Conservation (phyloP, 768 basidiomycete genomes). For the Russula sp. region DNA sequence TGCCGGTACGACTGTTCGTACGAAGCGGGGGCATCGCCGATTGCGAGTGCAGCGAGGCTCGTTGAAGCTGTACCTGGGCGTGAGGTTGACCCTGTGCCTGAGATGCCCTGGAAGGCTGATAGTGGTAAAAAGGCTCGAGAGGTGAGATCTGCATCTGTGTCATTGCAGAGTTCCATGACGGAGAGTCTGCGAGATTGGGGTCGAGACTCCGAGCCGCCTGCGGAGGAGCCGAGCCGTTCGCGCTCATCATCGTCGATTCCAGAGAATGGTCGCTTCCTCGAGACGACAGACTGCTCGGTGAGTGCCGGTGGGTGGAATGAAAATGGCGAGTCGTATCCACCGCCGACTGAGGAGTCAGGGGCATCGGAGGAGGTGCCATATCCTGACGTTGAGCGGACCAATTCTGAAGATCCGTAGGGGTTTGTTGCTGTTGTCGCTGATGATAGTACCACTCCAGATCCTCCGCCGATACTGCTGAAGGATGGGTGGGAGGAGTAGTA, state of each 20-base stretch:
- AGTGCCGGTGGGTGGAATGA: conserved; percentile 65
- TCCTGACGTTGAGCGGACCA: conserved; percentile 26
- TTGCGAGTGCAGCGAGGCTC: conserved; percentile 31
- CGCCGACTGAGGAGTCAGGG: conserved; percentile 27
- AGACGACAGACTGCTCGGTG: conserved; percentile 34
- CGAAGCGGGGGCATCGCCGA: conserved; percentile 39
- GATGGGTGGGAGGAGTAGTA: conserved; percentile 43
- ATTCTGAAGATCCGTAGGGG: conserved; percentile 33
- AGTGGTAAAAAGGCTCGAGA: conserved; percentile 42
- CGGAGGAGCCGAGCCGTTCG: conserved; percentile 33
- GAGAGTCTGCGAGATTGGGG: conserved; percentile 74
- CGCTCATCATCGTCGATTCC: conserved; percentile 48
- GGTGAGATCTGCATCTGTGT: conserved; percentile 41
- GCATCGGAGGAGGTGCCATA: conserved; percentile 28
- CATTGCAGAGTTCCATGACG: conserved; percentile 88
- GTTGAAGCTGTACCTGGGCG: conserved; percentile 29
- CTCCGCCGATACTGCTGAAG: conserved; percentile 34
- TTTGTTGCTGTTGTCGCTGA: conserved; percentile 19
- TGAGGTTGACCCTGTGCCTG: conserved; percentile 23
- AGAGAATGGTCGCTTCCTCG: conserved; percentile 56
- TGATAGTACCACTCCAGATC: conserved; percentile 40
- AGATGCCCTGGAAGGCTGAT: conserved; percentile 30
- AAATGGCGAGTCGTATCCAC: conserved; percentile 58
- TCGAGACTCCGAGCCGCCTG: conserved; percentile 60
- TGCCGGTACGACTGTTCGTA: conserved; percentile 20